These are phyloP conservation scores for Fusarium piperis DNA, from an alignment of 2,329 filamentous ascomycete species.

Conservation along the genomic window DNA sequence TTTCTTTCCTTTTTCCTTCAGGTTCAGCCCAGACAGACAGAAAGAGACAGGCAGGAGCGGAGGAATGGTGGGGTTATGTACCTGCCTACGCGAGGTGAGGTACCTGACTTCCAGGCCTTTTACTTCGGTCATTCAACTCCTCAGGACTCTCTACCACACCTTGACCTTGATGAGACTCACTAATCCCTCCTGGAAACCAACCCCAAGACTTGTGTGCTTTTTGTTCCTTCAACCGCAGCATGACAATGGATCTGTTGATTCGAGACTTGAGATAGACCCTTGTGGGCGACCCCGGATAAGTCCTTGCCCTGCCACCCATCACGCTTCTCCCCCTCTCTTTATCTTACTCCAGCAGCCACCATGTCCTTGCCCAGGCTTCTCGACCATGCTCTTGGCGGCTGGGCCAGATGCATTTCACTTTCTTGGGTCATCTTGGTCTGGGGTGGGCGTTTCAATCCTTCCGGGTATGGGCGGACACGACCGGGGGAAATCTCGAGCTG, in stretches of 20 bases:
- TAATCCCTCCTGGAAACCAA: background rate
- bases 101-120: background rate
- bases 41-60: background rate
- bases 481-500: conserved; percentile 21
- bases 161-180: background rate
- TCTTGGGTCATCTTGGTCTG: conserved; percentile 27
- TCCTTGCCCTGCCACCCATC: conserved; percentile 2
- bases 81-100: background rate
- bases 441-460: conserved; percentile 33
- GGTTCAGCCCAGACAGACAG: background rate
- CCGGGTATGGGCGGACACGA: conserved; percentile 17
- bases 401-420: conserved; percentile 31
- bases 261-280: background rate
- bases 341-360: conserved; percentile 22
- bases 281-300: background rate
- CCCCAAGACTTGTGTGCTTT: background rate
- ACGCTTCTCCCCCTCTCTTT: background rate
- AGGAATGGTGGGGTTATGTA: background rate
- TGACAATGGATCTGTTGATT: background rate
- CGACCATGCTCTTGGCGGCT: conserved; percentile 25
- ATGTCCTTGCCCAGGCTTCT: conserved; percentile 3
- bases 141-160: background rate
- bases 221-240: background rate
- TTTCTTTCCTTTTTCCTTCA: background rate
- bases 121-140: background rate